phyloP scores from a whole-genome alignment of 306 rosid genomes.

The Rubus parviflorus region DNA sequence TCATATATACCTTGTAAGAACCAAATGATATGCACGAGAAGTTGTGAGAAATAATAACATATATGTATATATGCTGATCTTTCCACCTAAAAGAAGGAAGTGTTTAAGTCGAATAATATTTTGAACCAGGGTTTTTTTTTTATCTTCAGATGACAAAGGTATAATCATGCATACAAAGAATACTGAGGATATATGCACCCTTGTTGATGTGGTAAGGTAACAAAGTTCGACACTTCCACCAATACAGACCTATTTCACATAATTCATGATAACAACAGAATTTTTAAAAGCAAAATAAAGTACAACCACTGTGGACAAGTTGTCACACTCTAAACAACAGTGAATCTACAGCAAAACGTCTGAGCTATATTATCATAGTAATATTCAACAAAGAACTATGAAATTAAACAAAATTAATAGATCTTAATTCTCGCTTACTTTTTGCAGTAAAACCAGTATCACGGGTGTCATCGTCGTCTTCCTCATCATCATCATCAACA shows the following conservation, averaged over 20 bases:
- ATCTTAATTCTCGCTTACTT: constrained; percentile 44
- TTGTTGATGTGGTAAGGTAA: neutral
- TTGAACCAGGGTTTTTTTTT: neutral
- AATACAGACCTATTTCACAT: neutral
- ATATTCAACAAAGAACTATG: neutral
- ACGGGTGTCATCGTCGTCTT: constrained; percentile 17
- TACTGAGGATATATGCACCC: too few species aligned
- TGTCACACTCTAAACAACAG: neutral
- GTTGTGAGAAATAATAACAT: neutral
- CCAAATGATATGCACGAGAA: neutral
- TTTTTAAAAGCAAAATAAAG: neutral
- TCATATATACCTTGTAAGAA: constrained; percentile 2
- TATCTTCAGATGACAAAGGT: neutral
- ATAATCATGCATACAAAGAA: neutral
- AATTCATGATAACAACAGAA: neutral
- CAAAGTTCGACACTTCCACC: neutral
- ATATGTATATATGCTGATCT: neutral
- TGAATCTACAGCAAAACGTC: neutral
- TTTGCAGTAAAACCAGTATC: constrained; percentile 45
- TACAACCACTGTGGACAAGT: neutral
- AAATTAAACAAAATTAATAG: neutral
- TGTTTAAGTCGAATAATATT: neutral
- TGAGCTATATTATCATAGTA: neutral
- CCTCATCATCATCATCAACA: constrained; percentile 36
- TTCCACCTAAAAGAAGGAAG: neutral